Evolutionary conservation across 1,284 basidiomycete species (phyloP), one percentile per base, ranked within the genome.

Genomic region (Fistulinella cinereoalba): DNA sequence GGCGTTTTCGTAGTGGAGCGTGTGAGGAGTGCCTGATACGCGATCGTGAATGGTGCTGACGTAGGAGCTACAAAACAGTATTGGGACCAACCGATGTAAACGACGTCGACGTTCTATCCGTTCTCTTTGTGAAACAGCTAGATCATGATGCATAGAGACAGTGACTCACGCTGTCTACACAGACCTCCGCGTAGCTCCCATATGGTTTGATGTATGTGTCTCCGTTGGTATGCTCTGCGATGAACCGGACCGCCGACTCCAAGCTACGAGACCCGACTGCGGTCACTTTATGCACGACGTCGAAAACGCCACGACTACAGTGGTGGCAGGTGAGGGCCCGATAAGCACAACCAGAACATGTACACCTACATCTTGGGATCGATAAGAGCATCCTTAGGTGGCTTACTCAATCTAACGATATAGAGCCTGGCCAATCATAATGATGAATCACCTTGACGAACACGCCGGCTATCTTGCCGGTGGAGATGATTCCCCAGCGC

Each of bases 241-340:
- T 81, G 64, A 95, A 95, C 31, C 77, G 74, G 49, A 81, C 69
- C 4, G 92, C 92, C 37, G 81, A 87, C 21, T 77, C 73, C 15
- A 80, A 68, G 37, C 70, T 82, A 33, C 91, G 81, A 22, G 92
- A 95, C 8, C 88, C 91, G 21, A 94, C 85, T 2, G 88, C 92
- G 10, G 72, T 74, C 37, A 96, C 73, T 58, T 81, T 80, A 69
- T 96, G 92, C 3, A 73, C 65, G 9, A 96, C 76, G 62, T 96
- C 93, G 23, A 74, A 63, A 5, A 84, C 83, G 39, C 72, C 70
- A 21, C 92, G 88, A 15, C 85, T 88, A 41, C 6, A 42, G n/a
- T n/a, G 19, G 23, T 50, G 19, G n/a, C 37, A 24, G n/a, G 38
- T 55, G 16, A 43, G 33, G 19, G 4, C 16, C 12, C 16, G 10